Evolutionary conservation across 495 filamentous ascomycete genomes (phyloP).

Genomic region (Astrothelium macrocarpum): DNA sequence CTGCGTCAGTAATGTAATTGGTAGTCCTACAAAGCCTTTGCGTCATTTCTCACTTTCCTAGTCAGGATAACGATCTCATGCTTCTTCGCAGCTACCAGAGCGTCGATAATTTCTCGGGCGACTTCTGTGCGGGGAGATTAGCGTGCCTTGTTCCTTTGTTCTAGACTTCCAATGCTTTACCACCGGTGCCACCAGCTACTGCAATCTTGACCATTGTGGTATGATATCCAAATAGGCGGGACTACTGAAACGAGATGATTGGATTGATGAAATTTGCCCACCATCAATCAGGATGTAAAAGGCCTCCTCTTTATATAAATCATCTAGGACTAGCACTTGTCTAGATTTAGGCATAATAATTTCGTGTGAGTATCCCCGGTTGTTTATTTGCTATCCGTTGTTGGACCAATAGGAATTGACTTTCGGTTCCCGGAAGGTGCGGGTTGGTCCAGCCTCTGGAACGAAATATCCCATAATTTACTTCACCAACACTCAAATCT

Average conservation of each 20-base stretch:
- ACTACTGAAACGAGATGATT: background rate
- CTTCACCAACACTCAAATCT: no score
- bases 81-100: conserved; percentile 38
- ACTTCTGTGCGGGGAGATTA: conserved; percentile 39
- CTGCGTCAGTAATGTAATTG: conserved; percentile 8
- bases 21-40: background rate
- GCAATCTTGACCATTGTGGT: conserved; percentile 46
- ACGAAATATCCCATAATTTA: no score
- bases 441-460: no score
- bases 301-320: no score
- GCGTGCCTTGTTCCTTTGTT: background rate
- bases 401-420: no score
- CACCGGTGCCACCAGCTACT: conserved; percentile 43
- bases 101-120: conserved; percentile 45
- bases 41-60: conserved; percentile 34
- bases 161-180: conserved; percentile 27
- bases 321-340: no score
- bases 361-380: no score
- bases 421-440: no score
- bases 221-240: no score
- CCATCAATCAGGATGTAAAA: no score
- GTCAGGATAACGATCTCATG: conserved; percentile 44
- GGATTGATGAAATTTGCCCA: background rate
- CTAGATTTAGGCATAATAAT: no score
- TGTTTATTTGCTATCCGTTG: no score